Percentiles rank a stretch among this genome's conserved stretches.
These are phyloP conservation scores for Geotrichum europaeum DNA, from an alignment of 1,139 yeast species.

Conservation along the genomic window DNA sequence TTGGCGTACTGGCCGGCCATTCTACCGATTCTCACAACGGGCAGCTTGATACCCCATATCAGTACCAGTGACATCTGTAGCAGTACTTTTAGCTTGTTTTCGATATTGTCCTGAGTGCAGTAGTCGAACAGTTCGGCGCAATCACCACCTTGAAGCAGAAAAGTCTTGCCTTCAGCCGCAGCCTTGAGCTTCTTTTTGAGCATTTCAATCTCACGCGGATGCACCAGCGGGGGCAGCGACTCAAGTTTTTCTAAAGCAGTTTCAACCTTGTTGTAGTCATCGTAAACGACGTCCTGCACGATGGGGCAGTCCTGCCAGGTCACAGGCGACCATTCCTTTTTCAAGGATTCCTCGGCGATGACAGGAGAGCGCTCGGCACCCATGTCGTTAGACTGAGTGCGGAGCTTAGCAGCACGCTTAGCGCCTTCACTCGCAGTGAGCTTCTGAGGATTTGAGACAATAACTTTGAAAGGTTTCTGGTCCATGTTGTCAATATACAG, in stretches of 20 bases:
- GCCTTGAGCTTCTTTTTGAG: conserved; percentile 34
- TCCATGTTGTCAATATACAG: conserved; percentile 1
- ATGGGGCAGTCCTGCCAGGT: conserved; percentile 42
- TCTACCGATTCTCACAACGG: conserved; percentile 40
- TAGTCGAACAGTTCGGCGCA: conserved; percentile 43
- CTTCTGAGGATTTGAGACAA: conserved; percentile 33
- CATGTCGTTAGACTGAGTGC: conserved; percentile 32
- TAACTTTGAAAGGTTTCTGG: conserved; percentile 23
- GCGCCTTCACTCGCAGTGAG: conserved; percentile 37
- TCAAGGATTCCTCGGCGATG: neutral
- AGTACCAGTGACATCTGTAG: conserved; percentile 42
- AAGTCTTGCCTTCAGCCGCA: conserved; percentile 41
- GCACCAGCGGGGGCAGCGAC: conserved; percentile 40
- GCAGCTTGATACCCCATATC: conserved; percentile 39
- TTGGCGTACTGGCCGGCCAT: conserved; percentile 45
- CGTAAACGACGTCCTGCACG: conserved; percentile 41
- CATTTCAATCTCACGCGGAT: conserved; percentile 36
- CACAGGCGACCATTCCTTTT: conserved; percentile 36
- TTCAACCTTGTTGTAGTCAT: conserved; percentile 35
- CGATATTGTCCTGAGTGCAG: conserved; percentile 39
- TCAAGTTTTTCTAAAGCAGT: conserved; percentile 39
- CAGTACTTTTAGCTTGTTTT: conserved; percentile 39
- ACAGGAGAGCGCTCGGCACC: conserved; percentile 14
- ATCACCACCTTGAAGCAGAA: conserved; percentile 44
- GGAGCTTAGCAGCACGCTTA: conserved; percentile 36